Percentiles rank a stretch among this genome's conserved stretches.
Conservation (phyloP, 2,329 filamentous ascomycete species). For the Cercospora janseana region DNA sequence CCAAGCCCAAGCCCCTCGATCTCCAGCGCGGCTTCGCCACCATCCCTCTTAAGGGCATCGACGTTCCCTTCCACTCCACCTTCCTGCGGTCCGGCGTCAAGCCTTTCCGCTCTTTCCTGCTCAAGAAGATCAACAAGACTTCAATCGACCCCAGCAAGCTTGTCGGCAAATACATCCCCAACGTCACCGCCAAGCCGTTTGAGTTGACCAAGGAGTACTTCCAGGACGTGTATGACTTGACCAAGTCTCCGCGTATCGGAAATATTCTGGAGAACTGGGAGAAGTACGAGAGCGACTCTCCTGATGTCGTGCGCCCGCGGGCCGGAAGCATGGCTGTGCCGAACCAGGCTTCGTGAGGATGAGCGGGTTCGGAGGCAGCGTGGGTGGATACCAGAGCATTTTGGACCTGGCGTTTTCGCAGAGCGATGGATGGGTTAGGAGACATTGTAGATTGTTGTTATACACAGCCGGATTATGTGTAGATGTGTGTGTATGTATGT, state of each 20-base stretch:
- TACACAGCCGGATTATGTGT: too few species aligned
- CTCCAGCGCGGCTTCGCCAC: slow-evolving; percentile 95
- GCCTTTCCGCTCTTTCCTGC: slow-evolving; percentile 94
- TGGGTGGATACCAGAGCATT: too few species aligned
- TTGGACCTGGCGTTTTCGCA: too few species aligned
- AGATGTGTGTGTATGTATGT: too few species aligned
- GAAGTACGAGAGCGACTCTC: slow-evolving; percentile 48
- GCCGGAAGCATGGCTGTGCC: slow-evolving; percentile 32
- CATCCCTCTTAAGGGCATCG: slow-evolving; percentile 93
- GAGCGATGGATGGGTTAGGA: too few species aligned
- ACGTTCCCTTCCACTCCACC: slow-evolving; percentile 98
- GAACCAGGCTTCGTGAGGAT: not conserved
- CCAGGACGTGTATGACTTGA: slow-evolving; percentile 94
- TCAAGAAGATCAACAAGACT: slow-evolving; percentile 99
- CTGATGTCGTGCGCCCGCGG: slow-evolving; percentile 29
- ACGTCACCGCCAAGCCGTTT: slow-evolving; percentile 94
- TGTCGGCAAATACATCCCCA: slow-evolving; percentile 97
- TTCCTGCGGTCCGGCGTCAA: slow-evolving; percentile 98
- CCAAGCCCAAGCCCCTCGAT: slow-evolving; percentile 83
- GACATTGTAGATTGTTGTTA: too few species aligned
- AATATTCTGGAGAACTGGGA: slow-evolving; percentile 76
- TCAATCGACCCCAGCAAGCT: slow-evolving; percentile 96
- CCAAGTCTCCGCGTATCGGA: slow-evolving; percentile 74
- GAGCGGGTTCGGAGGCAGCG: not conserved
- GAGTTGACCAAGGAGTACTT: slow-evolving; percentile 98